Conservation (phyloP, 192 early-diverging fungal species). For the Pilobolus umbonatus region DNA sequence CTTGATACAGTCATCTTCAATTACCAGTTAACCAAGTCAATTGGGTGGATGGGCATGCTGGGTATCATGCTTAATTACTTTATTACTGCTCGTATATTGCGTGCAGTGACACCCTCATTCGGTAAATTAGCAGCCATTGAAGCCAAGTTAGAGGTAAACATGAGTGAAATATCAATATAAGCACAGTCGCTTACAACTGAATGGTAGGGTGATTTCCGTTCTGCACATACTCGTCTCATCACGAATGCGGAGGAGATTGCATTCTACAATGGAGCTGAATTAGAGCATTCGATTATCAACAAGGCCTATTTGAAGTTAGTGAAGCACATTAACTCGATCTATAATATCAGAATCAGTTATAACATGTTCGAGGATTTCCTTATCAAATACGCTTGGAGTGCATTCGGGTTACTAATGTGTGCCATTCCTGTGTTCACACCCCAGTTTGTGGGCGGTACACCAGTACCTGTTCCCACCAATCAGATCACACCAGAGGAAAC, state of each 20-base stretch:
- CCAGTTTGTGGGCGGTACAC: slow-evolving; percentile 41
- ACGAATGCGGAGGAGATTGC: slow-evolving; percentile 97
- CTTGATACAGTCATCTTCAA: slow-evolving; percentile 94
- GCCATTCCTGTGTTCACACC: slow-evolving; percentile 86
- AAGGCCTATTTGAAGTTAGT: slow-evolving; percentile 71
- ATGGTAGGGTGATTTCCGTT: slow-evolving; percentile 81
- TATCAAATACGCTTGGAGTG: slow-evolving; percentile 96
- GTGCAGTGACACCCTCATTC: slow-evolving; percentile 87
- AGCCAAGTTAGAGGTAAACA: slow-evolving; percentile 71
- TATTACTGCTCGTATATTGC: slow-evolving; percentile 67
- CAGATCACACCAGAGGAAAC: slow-evolving; percentile 3
- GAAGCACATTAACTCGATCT: slow-evolving; percentile 82
- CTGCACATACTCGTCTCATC: slow-evolving; percentile 88
- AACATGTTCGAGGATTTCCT: slow-evolving; percentile 94
- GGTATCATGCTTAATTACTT: slow-evolving; percentile 79
- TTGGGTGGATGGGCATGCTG: slow-evolving; percentile 80
- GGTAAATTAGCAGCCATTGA: slow-evolving; percentile 90
- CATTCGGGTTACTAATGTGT: slow-evolving; percentile 79
- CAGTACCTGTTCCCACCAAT: background rate
- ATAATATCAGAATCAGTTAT: slow-evolving; percentile 84
- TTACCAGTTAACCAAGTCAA: slow-evolving; percentile 79
- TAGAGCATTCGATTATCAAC: slow-evolving; percentile 83
- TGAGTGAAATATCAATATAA: too few species aligned
- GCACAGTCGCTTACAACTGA: too few species aligned
- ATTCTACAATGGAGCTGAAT: slow-evolving; percentile 80